These are phyloP conservation scores for Aspergillus ochraceoroseus DNA, from an alignment of 2,329 filamentous ascomycete species.

Conservation along the genomic window DNA sequence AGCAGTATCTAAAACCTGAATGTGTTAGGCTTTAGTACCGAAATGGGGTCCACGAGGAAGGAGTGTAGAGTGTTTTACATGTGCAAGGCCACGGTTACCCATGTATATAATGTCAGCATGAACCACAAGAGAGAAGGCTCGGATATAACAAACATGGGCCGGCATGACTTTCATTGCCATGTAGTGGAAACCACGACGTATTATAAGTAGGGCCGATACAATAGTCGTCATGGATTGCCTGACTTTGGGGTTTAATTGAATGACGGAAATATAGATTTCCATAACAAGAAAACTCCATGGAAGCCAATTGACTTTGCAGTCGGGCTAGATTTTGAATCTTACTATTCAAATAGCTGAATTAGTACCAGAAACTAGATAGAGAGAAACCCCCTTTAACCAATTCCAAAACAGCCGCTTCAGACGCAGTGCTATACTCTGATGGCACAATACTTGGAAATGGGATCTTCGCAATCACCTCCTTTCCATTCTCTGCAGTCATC, in stretches of 20 bases:
- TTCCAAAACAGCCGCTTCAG: constrained; percentile 22
- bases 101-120: neutral
- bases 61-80: constrained; percentile 7
- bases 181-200: constrained; percentile 12
- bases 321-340: constrained; percentile 24
- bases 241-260: neutral
- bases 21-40: constrained; percentile 14
- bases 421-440: constrained; percentile 21
- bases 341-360: constrained; percentile 17
- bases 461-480: constrained; percentile 32
- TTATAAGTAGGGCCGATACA: constrained; percentile 17
- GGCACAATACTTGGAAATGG: constrained; percentile 31
- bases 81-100: constrained; percentile 10
- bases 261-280: constrained; percentile 31
- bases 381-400: constrained; percentile 17
- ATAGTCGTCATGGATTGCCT: constrained; percentile 11
- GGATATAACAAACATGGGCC: constrained; percentile 17
- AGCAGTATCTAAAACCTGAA: constrained; percentile 3
- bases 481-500: constrained; percentile 27
- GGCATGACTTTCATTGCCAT: constrained; percentile 4
- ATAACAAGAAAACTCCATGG: constrained; percentile 24
- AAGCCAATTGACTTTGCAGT: constrained; percentile 25
- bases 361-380: constrained; percentile 1
- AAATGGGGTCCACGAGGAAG: constrained; percentile 12
- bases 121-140: neutral